A percentile compares a stretch with the other conserved stretches of the same genome.
Conservation (phyloP, 208 protist genomes). For the Strigomonas culicis region DNA sequence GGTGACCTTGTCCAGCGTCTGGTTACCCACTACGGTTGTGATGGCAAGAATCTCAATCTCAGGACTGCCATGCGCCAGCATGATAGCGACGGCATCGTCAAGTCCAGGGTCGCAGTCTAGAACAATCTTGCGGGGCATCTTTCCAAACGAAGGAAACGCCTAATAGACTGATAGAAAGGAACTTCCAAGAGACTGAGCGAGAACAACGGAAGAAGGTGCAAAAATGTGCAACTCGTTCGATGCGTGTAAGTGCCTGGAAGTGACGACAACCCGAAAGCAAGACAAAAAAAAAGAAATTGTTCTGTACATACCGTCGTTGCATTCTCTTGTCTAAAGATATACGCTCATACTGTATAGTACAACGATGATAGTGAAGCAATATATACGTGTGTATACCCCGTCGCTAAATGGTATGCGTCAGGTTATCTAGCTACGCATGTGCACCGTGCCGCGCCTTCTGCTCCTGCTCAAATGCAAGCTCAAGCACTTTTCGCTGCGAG, state of each 20-base stretch:
- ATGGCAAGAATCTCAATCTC: constrained; percentile 72
- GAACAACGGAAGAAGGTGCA: background rate
- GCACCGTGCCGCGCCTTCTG: background rate
- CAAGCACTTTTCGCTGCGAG: background rate
- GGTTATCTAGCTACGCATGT: background rate
- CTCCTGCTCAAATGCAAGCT: background rate
- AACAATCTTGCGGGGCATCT: constrained; percentile 58
- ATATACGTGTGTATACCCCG: background rate
- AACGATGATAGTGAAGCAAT: too few species aligned
- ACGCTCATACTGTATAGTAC: too few species aligned
- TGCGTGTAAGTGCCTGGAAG: background rate
- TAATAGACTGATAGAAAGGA: too few species aligned
- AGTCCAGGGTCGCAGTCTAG: constrained; percentile 87
- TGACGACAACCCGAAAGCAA: background rate
- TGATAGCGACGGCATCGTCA: constrained; percentile 79
- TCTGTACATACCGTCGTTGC: too few species aligned
- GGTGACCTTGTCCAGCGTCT: constrained; percentile 78
- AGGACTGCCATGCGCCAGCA: constrained; percentile 57
- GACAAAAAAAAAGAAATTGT: constrained; percentile 8
- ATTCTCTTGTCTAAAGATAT: too few species aligned
- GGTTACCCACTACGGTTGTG: constrained; percentile 80
- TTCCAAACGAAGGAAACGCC: too few species aligned
- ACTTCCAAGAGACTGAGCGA: background rate
- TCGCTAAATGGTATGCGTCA: background rate
- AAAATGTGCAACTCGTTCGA: background rate